phyloP scores from a whole-genome alignment of 225 moss, liverwort and hornwort species.

The Neckera pumila region DNA sequence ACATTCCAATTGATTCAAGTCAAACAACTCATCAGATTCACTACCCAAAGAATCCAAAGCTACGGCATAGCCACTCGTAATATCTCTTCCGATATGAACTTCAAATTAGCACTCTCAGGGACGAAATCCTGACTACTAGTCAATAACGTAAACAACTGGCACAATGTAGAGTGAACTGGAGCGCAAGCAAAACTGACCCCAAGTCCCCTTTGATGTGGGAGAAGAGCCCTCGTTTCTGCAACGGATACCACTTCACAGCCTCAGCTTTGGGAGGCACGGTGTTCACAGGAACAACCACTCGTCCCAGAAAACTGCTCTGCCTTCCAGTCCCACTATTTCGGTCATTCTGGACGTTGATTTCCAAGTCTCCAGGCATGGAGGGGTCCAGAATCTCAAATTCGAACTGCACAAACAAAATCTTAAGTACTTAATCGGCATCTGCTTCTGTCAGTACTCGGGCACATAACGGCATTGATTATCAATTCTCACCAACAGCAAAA shows the following conservation, averaged over 20 bases:
- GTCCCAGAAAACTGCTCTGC: constrained; percentile 40
- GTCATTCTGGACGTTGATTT: constrained; percentile 64
- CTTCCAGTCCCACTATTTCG: constrained; percentile 25
- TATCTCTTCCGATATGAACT: not conserved
- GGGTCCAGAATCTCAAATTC: constrained; percentile 48
- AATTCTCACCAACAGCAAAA: too few relatives aligned
- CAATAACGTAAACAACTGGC: too few relatives aligned
- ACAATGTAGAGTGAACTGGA: not conserved
- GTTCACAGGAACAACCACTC: constrained; percentile 9
- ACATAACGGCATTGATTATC: not conserved
- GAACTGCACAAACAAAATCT: constrained; percentile 33
- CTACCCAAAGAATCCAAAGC: not conserved
- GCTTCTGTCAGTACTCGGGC: too few relatives aligned
- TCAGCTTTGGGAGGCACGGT: constrained; percentile 50
- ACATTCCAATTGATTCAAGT: not conserved
- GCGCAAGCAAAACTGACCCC: constrained; percentile 37
- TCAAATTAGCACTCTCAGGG: not conserved
- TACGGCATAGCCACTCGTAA: not conserved
- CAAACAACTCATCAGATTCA: not conserved
- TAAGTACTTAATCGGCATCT: not conserved
- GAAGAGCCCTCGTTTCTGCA: constrained; percentile 73
- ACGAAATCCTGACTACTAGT: too few relatives aligned
- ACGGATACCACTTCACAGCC: constrained; percentile 54
- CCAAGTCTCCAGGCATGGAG: constrained; percentile 32
- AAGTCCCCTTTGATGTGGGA: constrained; percentile 83